Evolutionary conservation across 129 eudicot genomes (phyloP), one percentile per base, ranked within the genome.

Genomic region (Apium graveolens): DNA sequence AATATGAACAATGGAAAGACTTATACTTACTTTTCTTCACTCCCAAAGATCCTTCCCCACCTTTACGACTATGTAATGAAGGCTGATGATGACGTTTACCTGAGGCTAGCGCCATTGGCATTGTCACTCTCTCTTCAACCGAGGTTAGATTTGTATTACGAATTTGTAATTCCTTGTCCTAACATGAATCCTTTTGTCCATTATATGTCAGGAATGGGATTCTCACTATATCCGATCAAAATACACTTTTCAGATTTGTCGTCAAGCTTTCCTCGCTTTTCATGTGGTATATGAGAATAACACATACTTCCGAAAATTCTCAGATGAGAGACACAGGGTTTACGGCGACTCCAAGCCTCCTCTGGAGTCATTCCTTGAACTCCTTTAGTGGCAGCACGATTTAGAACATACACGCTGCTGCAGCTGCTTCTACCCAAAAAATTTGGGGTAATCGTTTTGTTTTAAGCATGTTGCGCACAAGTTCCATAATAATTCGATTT

Each of bases 121-220:
- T 24, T 51, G 49, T 91, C 95, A 18, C 85, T 91, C 16, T 77
- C 80, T 8, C 85, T 89, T 69, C 83, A 84, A 6, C 91, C 97
- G 2, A 86, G 97, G 77, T 24, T 57, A 4, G 97, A 92, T 74
- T 63, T 86, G 79, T 92, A 90, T 81, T 88, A 88, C 39, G 97
- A 96, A 5, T 92, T 86, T 55, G 97, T 90, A 46, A 82, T 92
- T 69, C 96, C 97, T 35, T 92, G 97, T 81, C 89, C 84, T 63
- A 92, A 96, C 85, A 92, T 85, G 96, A 85, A 92, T 43, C 97
- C 95, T 5, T 92, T 83, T 38, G 84, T 85, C 73, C 75, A 79
- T 20, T 92, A 89, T 81, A 91, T 91, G 97, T 91, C 95, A 2
- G 97, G 97, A 74, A 91, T 91, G 97, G 97, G 94, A 18, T 89